Conservation (phyloP, 108 stramenopile genomes). For the Skeletonema potamos region DNA sequence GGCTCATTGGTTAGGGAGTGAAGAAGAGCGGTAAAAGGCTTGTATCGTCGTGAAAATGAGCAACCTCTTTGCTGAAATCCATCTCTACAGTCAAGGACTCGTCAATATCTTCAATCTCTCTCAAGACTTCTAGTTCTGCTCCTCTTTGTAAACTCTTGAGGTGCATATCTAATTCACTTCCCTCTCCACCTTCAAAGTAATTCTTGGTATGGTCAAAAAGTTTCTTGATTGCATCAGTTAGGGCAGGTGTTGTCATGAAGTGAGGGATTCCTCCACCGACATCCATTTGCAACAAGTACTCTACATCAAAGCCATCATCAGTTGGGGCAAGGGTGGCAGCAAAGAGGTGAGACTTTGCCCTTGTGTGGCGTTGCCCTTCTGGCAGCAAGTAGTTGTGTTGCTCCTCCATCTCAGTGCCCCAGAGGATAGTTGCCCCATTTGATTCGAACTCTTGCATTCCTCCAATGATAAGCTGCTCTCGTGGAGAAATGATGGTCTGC, state of each 20-base stretch:
- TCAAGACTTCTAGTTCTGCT: neutral
- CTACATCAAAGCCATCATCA: slow-evolving; percentile 40
- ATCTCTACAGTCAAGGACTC: neutral
- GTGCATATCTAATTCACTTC: slow-evolving; percentile 26
- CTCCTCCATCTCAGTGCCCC: slow-evolving; percentile 56
- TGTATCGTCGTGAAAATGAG: neutral
- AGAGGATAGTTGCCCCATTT: slow-evolving; percentile 43
- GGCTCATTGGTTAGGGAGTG: neutral
- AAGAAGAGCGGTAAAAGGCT: neutral
- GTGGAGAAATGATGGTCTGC: slow-evolving; percentile 35
- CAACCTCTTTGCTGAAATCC: neutral
- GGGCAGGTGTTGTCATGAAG: slow-evolving; percentile 47
- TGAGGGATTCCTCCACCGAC: slow-evolving; percentile 41
- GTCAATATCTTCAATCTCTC: neutral
- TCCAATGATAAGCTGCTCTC: slow-evolving; percentile 47
- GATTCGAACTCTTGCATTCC: slow-evolving; percentile 44
- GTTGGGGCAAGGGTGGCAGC: slow-evolving; percentile 45
- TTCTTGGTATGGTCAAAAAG: slow-evolving; percentile 40
- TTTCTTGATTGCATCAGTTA: slow-evolving; percentile 40
- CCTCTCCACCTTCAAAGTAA: slow-evolving; percentile 43
- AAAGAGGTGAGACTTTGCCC: slow-evolving; percentile 48
- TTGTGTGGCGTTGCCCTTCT: slow-evolving; percentile 36
- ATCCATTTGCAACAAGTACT: slow-evolving; percentile 49
- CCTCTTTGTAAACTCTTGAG: slow-evolving; percentile 13
- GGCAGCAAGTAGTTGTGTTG: slow-evolving; percentile 47